These are phyloP conservation scores for Tulasnella sp. DNA, from an alignment of 768 basidiomycete species.

Conservation along the genomic window DNA sequence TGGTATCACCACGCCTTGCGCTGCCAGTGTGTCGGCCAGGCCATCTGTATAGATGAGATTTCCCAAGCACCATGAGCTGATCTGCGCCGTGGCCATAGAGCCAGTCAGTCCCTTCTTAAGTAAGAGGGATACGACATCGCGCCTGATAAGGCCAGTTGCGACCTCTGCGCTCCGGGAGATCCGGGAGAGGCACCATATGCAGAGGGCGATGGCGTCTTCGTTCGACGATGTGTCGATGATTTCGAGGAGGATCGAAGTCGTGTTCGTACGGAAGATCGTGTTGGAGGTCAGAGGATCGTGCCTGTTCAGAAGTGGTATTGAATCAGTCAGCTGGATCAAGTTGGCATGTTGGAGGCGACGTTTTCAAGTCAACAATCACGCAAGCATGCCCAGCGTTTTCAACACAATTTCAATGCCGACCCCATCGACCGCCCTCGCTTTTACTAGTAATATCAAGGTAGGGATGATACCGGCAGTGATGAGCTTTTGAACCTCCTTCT, in stretches of 20 bases:
- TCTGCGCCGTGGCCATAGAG: neutral
- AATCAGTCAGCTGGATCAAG: neutral
- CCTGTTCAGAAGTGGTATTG: no score
- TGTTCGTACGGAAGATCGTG: slow-evolving; percentile 13
- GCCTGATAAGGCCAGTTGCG: slow-evolving; percentile 12
- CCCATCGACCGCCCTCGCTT: slow-evolving; percentile 11
- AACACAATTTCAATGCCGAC: slow-evolving; percentile 10
- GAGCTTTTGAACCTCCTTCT: slow-evolving; percentile 12
- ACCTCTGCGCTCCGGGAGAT: slow-evolving; percentile 13
- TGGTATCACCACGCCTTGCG: neutral
- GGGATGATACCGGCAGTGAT: slow-evolving; percentile 14
- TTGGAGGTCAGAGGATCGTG: slow-evolving; percentile 15
- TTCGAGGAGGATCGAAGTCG: slow-evolving; percentile 7
- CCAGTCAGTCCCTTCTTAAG: slow-evolving; percentile 5
- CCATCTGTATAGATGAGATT: slow-evolving; percentile 12
- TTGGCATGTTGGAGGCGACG: neutral
- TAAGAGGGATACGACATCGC: slow-evolving; percentile 5
- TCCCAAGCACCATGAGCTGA: slow-evolving; percentile 13
- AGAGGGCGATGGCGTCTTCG: slow-evolving; percentile 7
- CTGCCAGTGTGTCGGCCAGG: slow-evolving; percentile 7
- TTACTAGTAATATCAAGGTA: slow-evolving; percentile 5
- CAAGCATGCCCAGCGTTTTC: slow-evolving; percentile 11
- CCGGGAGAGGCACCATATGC: slow-evolving; percentile 14
- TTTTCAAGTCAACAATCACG: neutral
- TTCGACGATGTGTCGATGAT: slow-evolving; percentile 6